A percentile compares a stretch with the other conserved stretches of the same genome.
Evolutionary conservation across 768 basidiomycete species (phyloP).

Genomic region (Omphalotus guepiniiformis): DNA sequence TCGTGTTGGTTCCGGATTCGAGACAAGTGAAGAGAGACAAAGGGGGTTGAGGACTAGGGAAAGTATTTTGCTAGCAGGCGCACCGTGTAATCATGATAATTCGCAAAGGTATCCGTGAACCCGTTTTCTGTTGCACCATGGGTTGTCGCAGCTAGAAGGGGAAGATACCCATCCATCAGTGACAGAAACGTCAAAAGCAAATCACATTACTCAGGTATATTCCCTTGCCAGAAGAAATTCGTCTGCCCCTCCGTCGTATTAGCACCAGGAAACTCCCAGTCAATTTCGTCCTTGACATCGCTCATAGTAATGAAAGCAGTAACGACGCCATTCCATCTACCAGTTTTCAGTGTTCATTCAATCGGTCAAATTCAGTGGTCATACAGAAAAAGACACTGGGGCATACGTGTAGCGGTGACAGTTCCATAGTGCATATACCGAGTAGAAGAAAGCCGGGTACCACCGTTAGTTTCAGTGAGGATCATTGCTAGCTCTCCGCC

Average conservation of each 20-base stretch:
- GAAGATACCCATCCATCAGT: constrained; percentile 1
- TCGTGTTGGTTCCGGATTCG: not conserved
- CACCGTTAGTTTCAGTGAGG: constrained; percentile 67
- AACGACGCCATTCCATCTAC: constrained; percentile 77
- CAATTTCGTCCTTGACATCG: constrained; percentile 80
- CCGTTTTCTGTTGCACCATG: constrained; percentile 46
- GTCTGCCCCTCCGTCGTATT: constrained; percentile 64
- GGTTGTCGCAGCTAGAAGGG: constrained; percentile 35
- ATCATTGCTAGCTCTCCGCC: constrained; percentile 64
- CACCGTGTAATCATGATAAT: constrained; percentile 77
- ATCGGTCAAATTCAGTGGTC: not conserved
- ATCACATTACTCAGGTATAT: constrained; percentile 47
- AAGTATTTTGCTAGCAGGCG: too few species aligned
- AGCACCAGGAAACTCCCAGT: constrained; percentile 80
- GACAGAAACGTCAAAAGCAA: not conserved
- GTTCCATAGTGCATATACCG: constrained; percentile 80
- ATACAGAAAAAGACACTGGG: not conserved
- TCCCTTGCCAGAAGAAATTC: constrained; percentile 78
- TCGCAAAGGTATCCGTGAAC: constrained; percentile 58
- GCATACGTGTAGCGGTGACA: constrained; percentile 58
- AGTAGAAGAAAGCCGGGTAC: constrained; percentile 75
- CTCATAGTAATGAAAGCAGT: constrained; percentile 86
- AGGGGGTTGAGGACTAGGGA: not conserved
- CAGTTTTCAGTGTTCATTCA: constrained; percentile 58
- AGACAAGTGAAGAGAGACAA: not conserved